Evolutionary conservation across 2,329 filamentous ascomycete genomes (phyloP), one percentile per base, ranked within the genome.

Genomic region (Paecilomyces sp.): DNA sequence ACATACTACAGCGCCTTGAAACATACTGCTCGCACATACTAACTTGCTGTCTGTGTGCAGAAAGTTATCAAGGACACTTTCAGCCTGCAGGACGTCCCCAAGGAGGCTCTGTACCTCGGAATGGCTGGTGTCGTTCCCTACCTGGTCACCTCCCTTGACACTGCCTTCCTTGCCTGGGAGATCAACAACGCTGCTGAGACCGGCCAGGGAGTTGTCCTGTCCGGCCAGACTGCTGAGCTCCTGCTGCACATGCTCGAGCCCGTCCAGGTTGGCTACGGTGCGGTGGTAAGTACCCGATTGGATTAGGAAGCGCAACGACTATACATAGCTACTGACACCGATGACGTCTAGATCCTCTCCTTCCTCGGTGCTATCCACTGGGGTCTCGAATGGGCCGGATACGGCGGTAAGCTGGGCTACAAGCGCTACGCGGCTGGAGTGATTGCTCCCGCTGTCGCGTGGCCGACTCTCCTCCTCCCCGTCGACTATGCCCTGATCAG

Each of bases 281-380:
- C 92, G 55, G 86, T 95, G 60, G 86, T 88, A 79, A 74, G 85
- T 81, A 50, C 31, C 11, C 5, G 31, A 12, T 33, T 22, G 41
- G 41, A 47, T 7, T 47, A 22, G 18, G 6, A 47, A 18, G 15
- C n/a, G 41, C n/a, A 47, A 47, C 41, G 41, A 6, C 15, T 6
- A 9, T 47, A 47, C 8, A 47, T 24, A 56, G 24, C 12, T 31
- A 53, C 33, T 60, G 13, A 34, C 41, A 31, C 31, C 4, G 25
- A 54, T 41, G 30, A 54, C 55, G 52, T 18, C 56, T 63, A 89
- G 86, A 94, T 96, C 68, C 89, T 96, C 67, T 96, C 92, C 30
- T 97, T 96, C 81, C 84, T 97, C 1, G 93, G 93, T 53, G 92
- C 92, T 34, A 87, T 96, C 68, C 93, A 97, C 76, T 97, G 93